These are phyloP conservation scores for Aeschynomene evenia DNA, from an alignment of 306 rosid genomes.

Conservation along the genomic window DNA sequence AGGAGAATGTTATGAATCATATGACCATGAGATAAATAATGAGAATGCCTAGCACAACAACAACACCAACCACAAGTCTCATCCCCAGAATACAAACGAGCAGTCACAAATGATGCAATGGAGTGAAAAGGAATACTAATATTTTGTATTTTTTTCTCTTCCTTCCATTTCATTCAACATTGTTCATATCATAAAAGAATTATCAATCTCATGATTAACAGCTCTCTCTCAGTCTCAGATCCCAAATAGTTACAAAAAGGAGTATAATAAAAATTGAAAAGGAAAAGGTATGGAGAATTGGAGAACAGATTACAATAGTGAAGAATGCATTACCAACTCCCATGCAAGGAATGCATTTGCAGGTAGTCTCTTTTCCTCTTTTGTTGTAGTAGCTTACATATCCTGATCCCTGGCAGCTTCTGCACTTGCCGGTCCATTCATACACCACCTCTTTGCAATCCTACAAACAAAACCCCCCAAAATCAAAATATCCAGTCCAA, in stretches of 20 bases:
- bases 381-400: conserved; percentile 68
- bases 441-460: conserved; percentile 94
- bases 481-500: conserved; percentile 5
- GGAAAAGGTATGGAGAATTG: neutral
- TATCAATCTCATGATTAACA: neutral
- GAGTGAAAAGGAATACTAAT: neutral
- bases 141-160: too few relatives aligned
- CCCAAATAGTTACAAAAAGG: neutral
- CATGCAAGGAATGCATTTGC: conserved; percentile 98
- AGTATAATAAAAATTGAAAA: neutral
- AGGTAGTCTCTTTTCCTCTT: conserved; percentile 66
- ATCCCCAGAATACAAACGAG: neutral
- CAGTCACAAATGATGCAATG: neutral
- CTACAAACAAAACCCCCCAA: conserved; percentile 41
- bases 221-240: neutral
- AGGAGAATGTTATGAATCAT: neutral
- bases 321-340: conserved; percentile 73
- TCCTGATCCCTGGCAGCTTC: conserved; percentile 97
- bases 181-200: too few relatives aligned
- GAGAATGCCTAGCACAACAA: neutral
- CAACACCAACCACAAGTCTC: neutral
- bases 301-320: conserved; percentile 1
- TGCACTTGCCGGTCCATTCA: conserved; percentile 96
- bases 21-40: neutral
- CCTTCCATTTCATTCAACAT: too few relatives aligned